Percentiles rank a stretch among this genome's conserved stretches.
Conservation (phyloP, 2,329 filamentous ascomycete genomes). For the Trichoderma harzianum region DNA sequence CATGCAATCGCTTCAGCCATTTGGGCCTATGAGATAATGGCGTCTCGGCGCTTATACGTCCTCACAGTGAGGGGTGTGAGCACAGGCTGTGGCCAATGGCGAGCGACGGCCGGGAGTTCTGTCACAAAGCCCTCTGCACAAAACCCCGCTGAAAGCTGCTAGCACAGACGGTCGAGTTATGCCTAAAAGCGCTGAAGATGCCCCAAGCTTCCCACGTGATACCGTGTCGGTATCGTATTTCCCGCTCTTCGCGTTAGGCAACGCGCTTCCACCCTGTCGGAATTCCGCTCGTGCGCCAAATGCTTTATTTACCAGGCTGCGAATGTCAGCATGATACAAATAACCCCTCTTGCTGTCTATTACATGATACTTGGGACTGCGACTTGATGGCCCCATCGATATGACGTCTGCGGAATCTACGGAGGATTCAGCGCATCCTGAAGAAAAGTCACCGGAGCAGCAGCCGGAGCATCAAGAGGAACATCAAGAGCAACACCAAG, state of each 20-base stretch:
- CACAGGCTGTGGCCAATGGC: slow-evolving; percentile 15
- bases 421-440: not conserved
- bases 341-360: not conserved
- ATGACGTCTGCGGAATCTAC: slow-evolving; percentile 18
- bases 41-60: slow-evolving; percentile 19
- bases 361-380: not conserved
- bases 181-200: not conserved
- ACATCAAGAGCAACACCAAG: slow-evolving; percentile 38
- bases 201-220: slow-evolving; percentile 8
- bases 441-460: slow-evolving; percentile 30
- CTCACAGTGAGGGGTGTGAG: slow-evolving; percentile 15
- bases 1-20: slow-evolving; percentile 1
- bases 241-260: not conserved
- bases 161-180: not conserved
- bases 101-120: not conserved
- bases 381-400: slow-evolving; percentile 2
- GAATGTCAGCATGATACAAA: not conserved
- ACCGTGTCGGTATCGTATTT: slow-evolving; percentile 13
- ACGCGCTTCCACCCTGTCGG: not conserved
- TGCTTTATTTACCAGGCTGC: not conserved
- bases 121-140: not conserved
- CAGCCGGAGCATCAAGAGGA: slow-evolving; percentile 29
- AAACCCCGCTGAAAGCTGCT: not conserved
- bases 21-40: not conserved
- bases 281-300: not conserved